Evolutionary conservation across 148 eudicot species (phyloP).

Genomic region (Simmondsia chinensis): DNA sequence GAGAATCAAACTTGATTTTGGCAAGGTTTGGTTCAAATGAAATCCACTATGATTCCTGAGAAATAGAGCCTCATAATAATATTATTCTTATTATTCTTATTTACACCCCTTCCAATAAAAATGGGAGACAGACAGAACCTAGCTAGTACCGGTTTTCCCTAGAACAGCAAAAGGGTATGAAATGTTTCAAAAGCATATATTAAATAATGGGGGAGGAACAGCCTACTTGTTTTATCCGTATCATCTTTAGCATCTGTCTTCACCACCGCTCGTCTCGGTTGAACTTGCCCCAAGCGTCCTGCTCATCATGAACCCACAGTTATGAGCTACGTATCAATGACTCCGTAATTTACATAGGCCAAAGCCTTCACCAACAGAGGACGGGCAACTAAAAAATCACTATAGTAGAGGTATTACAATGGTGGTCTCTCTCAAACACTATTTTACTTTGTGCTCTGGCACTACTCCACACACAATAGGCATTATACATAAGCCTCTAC

Average conservation of each 20-base stretch:
- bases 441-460: too few relatives aligned
- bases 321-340: neutral
- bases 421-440: too few relatives aligned
- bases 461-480: too few relatives aligned
- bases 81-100: neutral
- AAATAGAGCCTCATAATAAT: too few relatives aligned
- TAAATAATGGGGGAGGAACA: too few relatives aligned
- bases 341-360: neutral
- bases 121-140: neutral
- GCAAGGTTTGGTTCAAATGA: too few relatives aligned
- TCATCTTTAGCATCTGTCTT: neutral
- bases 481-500: too few relatives aligned
- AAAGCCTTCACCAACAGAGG: neutral
- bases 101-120: neutral
- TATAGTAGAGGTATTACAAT: too few relatives aligned
- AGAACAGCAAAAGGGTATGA: slow-evolving; percentile 5
- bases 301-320: slow-evolving; percentile 10
- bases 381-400: too few relatives aligned
- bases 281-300: slow-evolving; percentile 91
- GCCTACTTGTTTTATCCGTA: slow-evolving; percentile 4
- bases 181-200: neutral
- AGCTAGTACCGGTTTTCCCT: too few relatives aligned
- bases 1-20: too few relatives aligned
- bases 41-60: too few relatives aligned
- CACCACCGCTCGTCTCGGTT: slow-evolving; percentile 58